Evolutionary conservation across 75 land plant genomes (phyloP), one percentile per base, ranked within the genome.

Genomic region (Gnetum montanum): DNA sequence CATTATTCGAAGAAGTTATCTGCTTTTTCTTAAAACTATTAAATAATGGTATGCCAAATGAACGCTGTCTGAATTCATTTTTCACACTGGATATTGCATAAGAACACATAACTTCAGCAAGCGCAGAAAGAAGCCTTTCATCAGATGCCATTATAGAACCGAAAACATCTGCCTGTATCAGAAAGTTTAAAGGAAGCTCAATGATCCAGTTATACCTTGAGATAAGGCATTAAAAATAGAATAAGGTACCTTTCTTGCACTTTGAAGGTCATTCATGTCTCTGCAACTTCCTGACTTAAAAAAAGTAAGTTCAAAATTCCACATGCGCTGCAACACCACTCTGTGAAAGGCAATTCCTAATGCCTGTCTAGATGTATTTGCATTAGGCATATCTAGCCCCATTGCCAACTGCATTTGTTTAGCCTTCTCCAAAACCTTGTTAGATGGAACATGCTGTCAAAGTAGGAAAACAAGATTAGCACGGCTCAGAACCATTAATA

Each of bases 311-410:
- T 86, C 78, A 58, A 90, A 79, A 37, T 59, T 67, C 73, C 77
- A 80, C 23, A 83, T 52, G 26, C 68, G 63, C 41, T 67, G 78
- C 76, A 90, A 8, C 0, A 77, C 71, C 7, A 90, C 96, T 61
- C 77, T 80, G 31, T 82, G 65, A 61, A 90, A 90, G 24, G 87
- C 75, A 71, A 63, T 77, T 13, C 84, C 79, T 35, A 86, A 76
- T 58, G 80, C 76, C 40, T 74, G 68, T 49, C 41, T 74, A 15
- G 75, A 75, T 1, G 59, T 10, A 34, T 49, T 38, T 13, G 56
- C 34, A 2, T 67, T 31, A 8, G 66, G 56, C 24, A 73, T 37
- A 63, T 75, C 73, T 31, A 66, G 45, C 24, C 25, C 18, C 13
- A 71, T 54, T 30, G 61, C 76, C 7, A 31, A 64, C 54, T 54